Evolutionary conservation across 129 eudicot genomes (phyloP), one percentile per base, ranked within the genome.

Genomic region (Rutidosis leptorrhynchoides): DNA sequence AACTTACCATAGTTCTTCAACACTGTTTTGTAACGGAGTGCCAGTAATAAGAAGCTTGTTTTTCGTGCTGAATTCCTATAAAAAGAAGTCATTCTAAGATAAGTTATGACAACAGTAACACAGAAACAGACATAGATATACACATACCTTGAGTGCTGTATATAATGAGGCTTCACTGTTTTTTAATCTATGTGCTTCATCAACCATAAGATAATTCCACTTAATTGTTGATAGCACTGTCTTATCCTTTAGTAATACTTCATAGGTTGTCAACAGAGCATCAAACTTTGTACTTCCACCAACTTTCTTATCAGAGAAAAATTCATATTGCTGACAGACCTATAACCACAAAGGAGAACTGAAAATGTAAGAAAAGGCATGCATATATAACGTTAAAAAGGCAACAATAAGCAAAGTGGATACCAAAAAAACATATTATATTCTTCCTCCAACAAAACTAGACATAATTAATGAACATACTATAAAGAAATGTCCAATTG

Each of bases 171-270:
- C 99, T 82, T 94, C 99, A 62, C 99, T 86, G 69, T 94, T 94
- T 84, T 94, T 94, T 68, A 94, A 81, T 78, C 99, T 80, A 71
- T 94, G 99, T 62, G 99, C 99, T 81, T 94, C 99, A 83, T 94
- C 99, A 72, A 94, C 95, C 99, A 94, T 94, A 67, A 94, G 99
- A 79, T 94, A 94, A 77, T 81, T 89, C 99, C 99, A 94, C 80
- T 81, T 94, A 29, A 94, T 85, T 68, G 86, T 94, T 56, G 99
- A 94, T 58, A 94, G 83, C 59, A 89, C 99, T 15, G 67, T 79
- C 77, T 89, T 94, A 77, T 94, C 99, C 82, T 94, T 94, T 53
- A 94, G 68, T 69, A 94, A 55, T 33, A 94, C 99, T 84, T 94
- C 99, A 79, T 94, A 94, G 3, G 99, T 94, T 48, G 99, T 94